A percentile compares a stretch with the other conserved stretches of the same genome.
Conservation (phyloP, 306 rosid species). For the Cucurbita ficifolia region DNA sequence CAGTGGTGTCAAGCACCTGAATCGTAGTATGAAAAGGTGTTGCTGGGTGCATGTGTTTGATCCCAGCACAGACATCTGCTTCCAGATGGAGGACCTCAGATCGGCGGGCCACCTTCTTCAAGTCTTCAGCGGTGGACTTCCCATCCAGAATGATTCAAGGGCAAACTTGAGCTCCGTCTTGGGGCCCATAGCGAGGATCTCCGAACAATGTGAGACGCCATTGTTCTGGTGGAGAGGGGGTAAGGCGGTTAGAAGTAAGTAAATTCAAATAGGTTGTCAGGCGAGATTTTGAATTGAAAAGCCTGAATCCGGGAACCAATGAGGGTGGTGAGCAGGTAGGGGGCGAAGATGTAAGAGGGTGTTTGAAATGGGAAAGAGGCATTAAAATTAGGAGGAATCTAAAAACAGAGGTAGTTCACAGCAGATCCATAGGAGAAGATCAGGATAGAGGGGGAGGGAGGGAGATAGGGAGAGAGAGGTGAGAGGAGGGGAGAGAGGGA, state of each 20-base stretch:
- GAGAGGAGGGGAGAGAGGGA: too few relatives aligned
- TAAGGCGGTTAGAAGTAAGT: not conserved
- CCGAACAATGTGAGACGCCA: conserved; percentile 82
- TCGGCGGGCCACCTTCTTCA: conserved; percentile 46
- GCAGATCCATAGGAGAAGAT: not conserved
- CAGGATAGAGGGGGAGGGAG: too few relatives aligned
- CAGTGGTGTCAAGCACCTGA: conserved; percentile 68
- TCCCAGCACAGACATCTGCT: conserved; percentile 65
- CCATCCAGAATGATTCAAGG: conserved; percentile 77
- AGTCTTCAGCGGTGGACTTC: conserved; percentile 44
- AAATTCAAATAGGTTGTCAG: not conserved
- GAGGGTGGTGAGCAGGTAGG: too few relatives aligned
- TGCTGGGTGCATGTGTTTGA: conserved; percentile 65
- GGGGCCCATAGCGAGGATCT: conserved; percentile 79
- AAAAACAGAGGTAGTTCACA: not conserved
- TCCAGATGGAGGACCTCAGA: conserved; percentile 58
- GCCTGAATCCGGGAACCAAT: not conserved
- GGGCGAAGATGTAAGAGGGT: too few relatives aligned
- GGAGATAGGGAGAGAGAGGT: too few relatives aligned
- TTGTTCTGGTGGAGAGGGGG: conserved; percentile 23
- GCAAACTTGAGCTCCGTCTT: conserved; percentile 68
- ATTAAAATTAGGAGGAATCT: not conserved
- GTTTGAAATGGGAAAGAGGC: not conserved
- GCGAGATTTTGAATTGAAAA: not conserved
- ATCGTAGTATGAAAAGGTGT: conserved; percentile 73